These are phyloP conservation scores for Suillus cothurnatus DNA, from an alignment of 768 basidiomycete species.

Conservation along the genomic window DNA sequence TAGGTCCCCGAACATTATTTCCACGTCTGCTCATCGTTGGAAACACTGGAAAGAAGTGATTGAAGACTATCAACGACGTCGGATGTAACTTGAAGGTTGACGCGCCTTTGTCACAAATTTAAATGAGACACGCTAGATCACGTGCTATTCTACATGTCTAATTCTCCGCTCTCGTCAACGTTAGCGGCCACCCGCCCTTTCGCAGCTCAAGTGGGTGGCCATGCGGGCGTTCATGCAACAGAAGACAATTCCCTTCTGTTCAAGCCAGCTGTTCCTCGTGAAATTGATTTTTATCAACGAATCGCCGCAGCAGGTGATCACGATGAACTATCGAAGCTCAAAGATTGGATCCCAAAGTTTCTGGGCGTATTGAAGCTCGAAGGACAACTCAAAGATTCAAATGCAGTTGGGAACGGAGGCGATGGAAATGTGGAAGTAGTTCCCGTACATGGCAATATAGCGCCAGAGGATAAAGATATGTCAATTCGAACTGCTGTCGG, in stretches of 20 bases:
- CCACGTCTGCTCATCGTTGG: slow-evolving; percentile 29
- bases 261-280: slow-evolving; percentile 68
- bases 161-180: slow-evolving; percentile 14
- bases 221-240: slow-evolving; percentile 68
- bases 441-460: slow-evolving; percentile 24
- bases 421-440: slow-evolving; percentile 6
- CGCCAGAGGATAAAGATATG: slow-evolving; percentile 47
- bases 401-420: slow-evolving; percentile 14
- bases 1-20: slow-evolving; percentile 77
- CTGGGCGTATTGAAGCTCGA: slow-evolving; percentile 77
- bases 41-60: neutral
- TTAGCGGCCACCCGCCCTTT: slow-evolving; percentile 37
- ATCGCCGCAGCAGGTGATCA: slow-evolving; percentile 41
- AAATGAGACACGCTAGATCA: slow-evolving; percentile 6
- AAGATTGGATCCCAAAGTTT: slow-evolving; percentile 71
- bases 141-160: slow-evolving; percentile 1
- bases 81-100: neutral
- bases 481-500: slow-evolving; percentile 12
- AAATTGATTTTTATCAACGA: slow-evolving; percentile 72
- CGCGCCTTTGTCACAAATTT: slow-evolving; percentile 3
- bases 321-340: slow-evolving; percentile 39
- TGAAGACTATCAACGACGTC: neutral
- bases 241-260: slow-evolving; percentile 80
- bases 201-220: slow-evolving; percentile 77
- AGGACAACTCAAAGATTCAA: slow-evolving; percentile 42